phyloP scores from a whole-genome alignment of 352 stramenopile genomes.

The Aphanomyces astaci region DNA sequence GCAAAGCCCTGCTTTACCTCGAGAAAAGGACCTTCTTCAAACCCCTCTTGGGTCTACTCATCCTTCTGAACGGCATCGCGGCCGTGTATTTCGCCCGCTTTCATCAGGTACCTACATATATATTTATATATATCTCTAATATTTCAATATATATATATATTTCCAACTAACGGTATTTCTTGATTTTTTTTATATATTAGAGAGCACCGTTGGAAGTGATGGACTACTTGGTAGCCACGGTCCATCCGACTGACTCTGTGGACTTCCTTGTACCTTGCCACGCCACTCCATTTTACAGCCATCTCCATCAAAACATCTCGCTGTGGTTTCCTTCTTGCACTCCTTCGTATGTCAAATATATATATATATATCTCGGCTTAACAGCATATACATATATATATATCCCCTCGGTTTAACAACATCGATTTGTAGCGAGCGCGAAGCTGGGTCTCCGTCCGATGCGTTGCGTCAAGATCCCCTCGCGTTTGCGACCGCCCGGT shows the following conservation, averaged over 20 bases:
- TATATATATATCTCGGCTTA: too few species aligned
- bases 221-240: conserved; percentile 53
- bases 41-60: conserved; percentile 37
- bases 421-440: conserved; percentile 40
- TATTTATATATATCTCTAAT: not conserved
- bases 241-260: conserved; percentile 43
- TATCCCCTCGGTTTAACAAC: too few species aligned
- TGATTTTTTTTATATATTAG: too few species aligned
- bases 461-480: conserved; percentile 48
- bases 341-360: conserved; percentile 51
- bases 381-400: too few species aligned
- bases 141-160: too few species aligned
- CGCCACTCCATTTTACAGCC: conserved; percentile 82
- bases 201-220: conserved; percentile 69
- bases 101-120: conserved; percentile 35
- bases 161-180: too few species aligned
- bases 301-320: conserved; percentile 69
- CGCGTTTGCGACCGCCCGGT: conserved; percentile 28
- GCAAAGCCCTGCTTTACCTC: conserved; percentile 59
- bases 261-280: conserved; percentile 84
- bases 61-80: conserved; percentile 54
- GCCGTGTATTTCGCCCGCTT: conserved; percentile 62
- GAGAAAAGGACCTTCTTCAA: conserved; percentile 56
- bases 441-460: conserved; percentile 58
- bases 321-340: conserved; percentile 85